Percentiles rank a stretch among this genome's conserved stretches.
These are phyloP conservation scores for Eimeria falciformis DNA, from an alignment of 169 alveolate genomes.

Conservation along the genomic window DNA sequence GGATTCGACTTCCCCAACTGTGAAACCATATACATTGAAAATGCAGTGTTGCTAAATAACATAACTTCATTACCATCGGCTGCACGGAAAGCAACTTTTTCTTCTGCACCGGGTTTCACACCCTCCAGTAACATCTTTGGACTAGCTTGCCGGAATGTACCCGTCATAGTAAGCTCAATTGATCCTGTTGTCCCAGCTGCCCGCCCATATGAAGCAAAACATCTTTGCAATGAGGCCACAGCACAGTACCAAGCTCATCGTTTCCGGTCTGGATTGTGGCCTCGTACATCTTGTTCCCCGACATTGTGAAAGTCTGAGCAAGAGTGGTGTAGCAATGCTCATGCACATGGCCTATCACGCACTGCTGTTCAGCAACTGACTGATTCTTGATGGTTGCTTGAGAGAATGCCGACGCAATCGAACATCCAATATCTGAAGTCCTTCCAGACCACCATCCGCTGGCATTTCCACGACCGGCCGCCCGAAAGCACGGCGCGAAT, in stretches of 20 bases:
- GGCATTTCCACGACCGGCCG: conserved; percentile 89
- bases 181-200: conserved; percentile 84
- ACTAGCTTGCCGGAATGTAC: conserved; percentile 77
- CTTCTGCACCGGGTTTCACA: conserved; percentile 76
- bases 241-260: conserved; percentile 77
- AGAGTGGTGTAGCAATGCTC: neutral
- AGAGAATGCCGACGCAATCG: conserved; percentile 87
- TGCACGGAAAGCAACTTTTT: conserved; percentile 80
- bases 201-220: neutral
- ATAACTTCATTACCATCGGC: conserved; percentile 76
- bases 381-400: conserved; percentile 79
- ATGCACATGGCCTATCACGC: too few species aligned
- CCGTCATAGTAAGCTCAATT: conserved; percentile 79
- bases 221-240: neutral
- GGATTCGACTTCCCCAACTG: conserved; percentile 79
- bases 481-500: conserved; percentile 85
- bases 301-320: conserved; percentile 76
- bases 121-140: conserved; percentile 71
- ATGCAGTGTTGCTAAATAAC: neutral
- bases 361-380: conserved; percentile 67
- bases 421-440: conserved; percentile 91
- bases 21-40: neutral
- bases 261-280: conserved; percentile 82
- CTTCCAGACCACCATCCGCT: conserved; percentile 87
- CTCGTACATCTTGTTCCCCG: conserved; percentile 82